Evolutionary conservation across 805 yeast species (phyloP), one percentile per base, ranked within the genome.

Genomic region (Lipomyces sp.): DNA sequence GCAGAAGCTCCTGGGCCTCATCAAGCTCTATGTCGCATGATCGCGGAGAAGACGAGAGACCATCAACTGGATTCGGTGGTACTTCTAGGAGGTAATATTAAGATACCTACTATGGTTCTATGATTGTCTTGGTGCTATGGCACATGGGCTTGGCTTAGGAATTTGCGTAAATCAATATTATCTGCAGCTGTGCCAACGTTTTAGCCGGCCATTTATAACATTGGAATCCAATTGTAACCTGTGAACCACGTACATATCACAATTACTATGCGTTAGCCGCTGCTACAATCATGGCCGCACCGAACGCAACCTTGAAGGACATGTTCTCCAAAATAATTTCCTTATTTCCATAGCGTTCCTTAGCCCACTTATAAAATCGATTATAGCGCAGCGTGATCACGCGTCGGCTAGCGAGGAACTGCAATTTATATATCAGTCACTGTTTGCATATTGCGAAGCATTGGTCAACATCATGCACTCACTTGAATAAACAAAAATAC

Each of bases 221-320:
- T 35, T 11, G 39, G 6, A 5, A 1, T 18, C 24, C 18, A 6
- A n/a, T n/a, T 15, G 7, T 18, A 42, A 42, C 18, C 8, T 7
- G n/a, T 15, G 10, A 1, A 42, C 3, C 24, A 15, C 7, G 4
- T 4, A 15, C 48, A 42, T 42, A 42, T 42, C 48, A 42, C 3
- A 42, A 42, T 37, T n/a, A n/a, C 56, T 60, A 72, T 6, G 71
- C 75, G 62, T 84, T 83, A 73, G 77, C 82, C 32, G 88, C 88
- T 30, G 88, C 86, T 55, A 85, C 81, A 64, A 84, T 68, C 71
- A 86, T 85, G 8, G 86, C 77, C 29, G 81, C 73, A 4, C 83
- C 74, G 73, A 86, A 86, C 8, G 86, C 80, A n/a, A 84, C 62
- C 75, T 84, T 85, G 77, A 86, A 86, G 67, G 86, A 82, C 60